Evolutionary conservation across 2,329 filamentous ascomycete genomes (phyloP), one percentile per base, ranked within the genome.

Genomic region (Phaeoacremonium minimum): DNA sequence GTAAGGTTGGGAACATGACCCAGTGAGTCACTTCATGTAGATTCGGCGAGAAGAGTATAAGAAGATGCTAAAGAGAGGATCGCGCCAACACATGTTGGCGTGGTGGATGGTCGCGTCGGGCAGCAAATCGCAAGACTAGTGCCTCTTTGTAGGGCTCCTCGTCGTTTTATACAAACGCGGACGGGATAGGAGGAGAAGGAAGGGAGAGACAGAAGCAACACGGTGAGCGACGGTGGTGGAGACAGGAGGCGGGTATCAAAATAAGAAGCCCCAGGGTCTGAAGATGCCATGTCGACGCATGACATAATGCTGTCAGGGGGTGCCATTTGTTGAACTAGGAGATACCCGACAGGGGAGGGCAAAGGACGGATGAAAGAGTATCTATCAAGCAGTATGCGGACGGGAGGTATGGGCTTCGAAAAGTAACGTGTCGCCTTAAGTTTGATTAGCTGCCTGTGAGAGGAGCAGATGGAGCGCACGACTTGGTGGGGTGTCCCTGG

Each of bases 301-400:
- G 64, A 65, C 63, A 68, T 67, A 67, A 67, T 66, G 65, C 44
- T 47, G 42, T 47, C 45, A 40, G 48, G 47, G 52, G 46, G 37
- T 26, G 2, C 22, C 9, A 26, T 26, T 26, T 26, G 22, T n/a
- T n/a, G n/a, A n/a, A n/a, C 22, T n/a, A 26, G 22, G 9, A 26
- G 22, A 26, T n/a, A 26, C n/a, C 9, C 9, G n/a, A 26, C 22
- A 26, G 22, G 22, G 22, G 9, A 9, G 22, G n/a, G n/a, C n/a
- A n/a, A n/a, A n/a, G n/a, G n/a, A n/a, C n/a, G n/a, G n/a, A n/a
- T n/a, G n/a, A n/a, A n/a, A n/a, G n/a, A n/a, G n/a, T n/a, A n/a
- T n/a, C n/a, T n/a, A n/a, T n/a, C n/a, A 9, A 26, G 22, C 22
- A 26, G 9, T 26, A 9, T n/a, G n/a, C n/a, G 9, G 9, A 26